Base-by-base conservation (phyloP, 495 filamentous ascomycete species). In the Aspergillus egyptiacus region DNA sequence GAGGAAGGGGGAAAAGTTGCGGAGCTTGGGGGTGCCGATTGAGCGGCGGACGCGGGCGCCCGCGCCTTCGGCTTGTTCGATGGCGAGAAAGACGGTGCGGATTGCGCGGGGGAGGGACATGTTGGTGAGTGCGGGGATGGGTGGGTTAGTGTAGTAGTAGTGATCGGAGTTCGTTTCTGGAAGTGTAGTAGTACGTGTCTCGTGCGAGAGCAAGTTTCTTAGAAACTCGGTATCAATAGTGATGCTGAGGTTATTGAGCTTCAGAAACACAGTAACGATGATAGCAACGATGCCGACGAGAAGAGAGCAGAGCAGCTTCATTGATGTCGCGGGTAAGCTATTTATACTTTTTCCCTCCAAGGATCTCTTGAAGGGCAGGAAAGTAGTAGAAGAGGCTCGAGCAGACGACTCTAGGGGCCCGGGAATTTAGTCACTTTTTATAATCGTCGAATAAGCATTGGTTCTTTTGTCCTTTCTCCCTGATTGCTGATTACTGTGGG, bases 1-100 rank as follows among this genome's bases (percentile, higher is more conserved):
- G 11, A 98, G 77, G 74, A 98, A 98, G 9, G 91, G 91, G 15
- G 80, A 84, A 72, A 98, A 86, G 69, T 95, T 88, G 60, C 84
- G 79, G 3, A 96, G 77, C 51, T 86, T 78, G 5, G 85, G 74
- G 2, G 87, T 94, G 41, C 91, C 91, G 60, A 98, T 88, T 23
- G 86, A 89, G 52, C 91, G 84, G 31, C 91, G 81, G 2, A 97
- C 91, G 34, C 85, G 76, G 0, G 91, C 91, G 30, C 91, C 91
- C 4, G 86, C 89, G 44, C 91, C 91, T 67, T 97, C 91, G 41
- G 86, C 71, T 69, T 94, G 88, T 65, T 95, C 87, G 53, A 85
- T 68, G 52, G 91, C 93, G 24, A 85, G 78, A 71, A 96, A 88
- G 57, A 81, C 80, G 60, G 86, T 83, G 50, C 80, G 82, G 65